Evolutionary conservation across 1,284 basidiomycete species (phyloP).

Genomic region (Albatrellus sp.): DNA sequence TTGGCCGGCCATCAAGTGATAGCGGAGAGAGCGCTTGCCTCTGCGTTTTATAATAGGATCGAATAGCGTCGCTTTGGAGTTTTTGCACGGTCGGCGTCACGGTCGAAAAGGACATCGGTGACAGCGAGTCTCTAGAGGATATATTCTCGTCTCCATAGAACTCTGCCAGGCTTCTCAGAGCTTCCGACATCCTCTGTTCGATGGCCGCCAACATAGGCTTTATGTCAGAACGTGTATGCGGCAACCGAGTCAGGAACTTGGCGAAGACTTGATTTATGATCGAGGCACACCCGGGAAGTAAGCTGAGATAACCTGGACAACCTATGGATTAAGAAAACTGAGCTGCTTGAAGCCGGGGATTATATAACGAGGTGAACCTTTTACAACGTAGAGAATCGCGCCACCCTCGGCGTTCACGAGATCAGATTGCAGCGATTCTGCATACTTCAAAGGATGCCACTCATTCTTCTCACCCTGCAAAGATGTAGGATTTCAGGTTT

Average conservation of each 20-base stretch:
- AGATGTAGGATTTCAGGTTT: not conserved
- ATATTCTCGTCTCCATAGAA: slow-evolving; percentile 35
- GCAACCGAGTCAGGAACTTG: slow-evolving; percentile 48
- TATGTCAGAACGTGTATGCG: slow-evolving; percentile 35
- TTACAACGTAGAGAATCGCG: slow-evolving; percentile 39
- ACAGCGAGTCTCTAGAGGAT: slow-evolving; percentile 38
- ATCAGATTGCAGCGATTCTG: slow-evolving; percentile 36
- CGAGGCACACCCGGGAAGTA: slow-evolving; percentile 34
- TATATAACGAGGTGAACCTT: slow-evolving; percentile 30
- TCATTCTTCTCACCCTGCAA: slow-evolving; percentile 48
- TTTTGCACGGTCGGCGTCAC: slow-evolving; percentile 36
- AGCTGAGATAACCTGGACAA: slow-evolving; percentile 32
- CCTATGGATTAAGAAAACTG: slow-evolving; percentile 22
- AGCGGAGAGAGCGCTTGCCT: slow-evolving; percentile 42
- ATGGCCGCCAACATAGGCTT: slow-evolving; percentile 19
- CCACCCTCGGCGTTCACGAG: slow-evolving; percentile 31
- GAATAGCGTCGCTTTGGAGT: slow-evolving; percentile 36
- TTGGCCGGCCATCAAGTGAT: slow-evolving; percentile 41
- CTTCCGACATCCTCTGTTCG: slow-evolving; percentile 38
- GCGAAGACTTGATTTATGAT: slow-evolving; percentile 50
- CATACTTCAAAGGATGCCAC: slow-evolving; percentile 41
- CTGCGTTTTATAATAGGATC: slow-evolving; percentile 32
- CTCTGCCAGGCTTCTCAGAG: slow-evolving; percentile 37
- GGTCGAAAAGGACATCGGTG: slow-evolving; percentile 54
- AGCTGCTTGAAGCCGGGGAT: not conserved